Conservation (phyloP, 2,329 filamentous ascomycete genomes). For the Trichoderma sp. region DNA sequence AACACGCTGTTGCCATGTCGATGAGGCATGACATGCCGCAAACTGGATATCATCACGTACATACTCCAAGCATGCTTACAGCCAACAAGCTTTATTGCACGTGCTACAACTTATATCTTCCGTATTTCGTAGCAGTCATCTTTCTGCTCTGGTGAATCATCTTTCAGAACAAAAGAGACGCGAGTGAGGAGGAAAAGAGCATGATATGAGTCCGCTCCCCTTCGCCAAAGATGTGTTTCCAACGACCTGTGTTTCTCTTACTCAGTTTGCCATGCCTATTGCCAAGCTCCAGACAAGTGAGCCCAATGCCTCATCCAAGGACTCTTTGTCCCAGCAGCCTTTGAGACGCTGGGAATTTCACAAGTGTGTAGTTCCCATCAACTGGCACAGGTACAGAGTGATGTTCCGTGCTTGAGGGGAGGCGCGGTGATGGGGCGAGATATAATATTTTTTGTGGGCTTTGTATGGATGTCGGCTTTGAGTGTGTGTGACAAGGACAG, state of each 20-base stretch:
- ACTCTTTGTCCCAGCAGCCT: neutral
- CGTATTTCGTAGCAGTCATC: neutral
- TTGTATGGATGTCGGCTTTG: neutral
- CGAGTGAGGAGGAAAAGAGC: neutral
- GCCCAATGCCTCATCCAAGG: neutral
- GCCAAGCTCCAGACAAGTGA: neutral
- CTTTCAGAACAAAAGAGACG: neutral
- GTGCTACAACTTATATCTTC: slow-evolving; percentile 8
- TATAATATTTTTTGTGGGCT: slow-evolving; percentile 13
- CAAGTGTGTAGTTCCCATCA: neutral
- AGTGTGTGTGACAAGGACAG: slow-evolving; percentile 12
- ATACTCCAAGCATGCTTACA: neutral
- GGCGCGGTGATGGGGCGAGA: slow-evolving; percentile 12
- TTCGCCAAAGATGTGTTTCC: neutral
- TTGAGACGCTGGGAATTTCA: neutral
- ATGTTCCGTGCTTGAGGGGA: neutral
- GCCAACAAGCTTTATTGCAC: slow-evolving; percentile 5
- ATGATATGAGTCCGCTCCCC: neutral
- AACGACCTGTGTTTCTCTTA: neutral
- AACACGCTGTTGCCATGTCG: slow-evolving; percentile 4
- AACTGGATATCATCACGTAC: neutral
- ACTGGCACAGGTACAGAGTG: neutral
- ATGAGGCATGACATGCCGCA: slow-evolving; percentile 10
- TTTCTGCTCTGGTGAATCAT: neutral
- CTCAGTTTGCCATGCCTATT: neutral